These are phyloP conservation scores for Colletotrichum spaethianum DNA, from an alignment of 2,329 filamentous ascomycete genomes.

Conservation along the genomic window DNA sequence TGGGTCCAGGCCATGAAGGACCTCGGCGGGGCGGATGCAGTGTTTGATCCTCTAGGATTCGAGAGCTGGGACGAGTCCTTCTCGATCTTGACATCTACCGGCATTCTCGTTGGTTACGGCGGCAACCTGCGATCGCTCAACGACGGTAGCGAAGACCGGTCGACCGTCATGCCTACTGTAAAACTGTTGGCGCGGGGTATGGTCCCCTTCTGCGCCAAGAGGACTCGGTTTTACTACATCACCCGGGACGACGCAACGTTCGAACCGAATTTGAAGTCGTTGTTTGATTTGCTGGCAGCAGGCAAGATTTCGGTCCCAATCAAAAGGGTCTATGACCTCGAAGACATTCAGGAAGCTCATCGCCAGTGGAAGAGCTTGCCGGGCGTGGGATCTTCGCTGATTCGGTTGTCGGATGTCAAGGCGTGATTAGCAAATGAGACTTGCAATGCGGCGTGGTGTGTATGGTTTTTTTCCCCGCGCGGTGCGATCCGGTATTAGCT, in stretches of 20 bases:
- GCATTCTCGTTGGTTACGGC: conserved; percentile 57
- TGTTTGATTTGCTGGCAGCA: conserved; percentile 50
- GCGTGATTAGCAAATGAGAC: neutral
- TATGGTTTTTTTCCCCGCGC: neutral
- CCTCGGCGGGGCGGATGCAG: conserved; percentile 61
- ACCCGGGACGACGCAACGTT: conserved; percentile 52
- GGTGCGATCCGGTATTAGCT: neutral
- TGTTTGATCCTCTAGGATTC: conserved; percentile 65
- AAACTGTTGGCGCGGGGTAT: conserved; percentile 50
- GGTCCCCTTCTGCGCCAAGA: conserved; percentile 43
- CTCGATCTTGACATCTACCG: conserved; percentile 56
- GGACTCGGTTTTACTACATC: conserved; percentile 55
- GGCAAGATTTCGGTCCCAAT: conserved; percentile 54
- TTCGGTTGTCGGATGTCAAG: conserved; percentile 45
- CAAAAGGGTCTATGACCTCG: conserved; percentile 57
- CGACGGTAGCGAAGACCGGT: conserved; percentile 50
- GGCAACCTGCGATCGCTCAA: conserved; percentile 52
- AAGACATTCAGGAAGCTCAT: conserved; percentile 56
- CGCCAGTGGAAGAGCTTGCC: conserved; percentile 51
- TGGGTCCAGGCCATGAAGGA: conserved; percentile 63
- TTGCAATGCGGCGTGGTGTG: neutral
- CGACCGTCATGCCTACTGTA: conserved; percentile 48
- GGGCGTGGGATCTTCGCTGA: conserved; percentile 54
- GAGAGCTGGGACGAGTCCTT: conserved; percentile 66
- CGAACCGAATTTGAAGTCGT: conserved; percentile 47